Conservation (phyloP, 345 rosid genomes). For the Turnera subulata region DNA sequence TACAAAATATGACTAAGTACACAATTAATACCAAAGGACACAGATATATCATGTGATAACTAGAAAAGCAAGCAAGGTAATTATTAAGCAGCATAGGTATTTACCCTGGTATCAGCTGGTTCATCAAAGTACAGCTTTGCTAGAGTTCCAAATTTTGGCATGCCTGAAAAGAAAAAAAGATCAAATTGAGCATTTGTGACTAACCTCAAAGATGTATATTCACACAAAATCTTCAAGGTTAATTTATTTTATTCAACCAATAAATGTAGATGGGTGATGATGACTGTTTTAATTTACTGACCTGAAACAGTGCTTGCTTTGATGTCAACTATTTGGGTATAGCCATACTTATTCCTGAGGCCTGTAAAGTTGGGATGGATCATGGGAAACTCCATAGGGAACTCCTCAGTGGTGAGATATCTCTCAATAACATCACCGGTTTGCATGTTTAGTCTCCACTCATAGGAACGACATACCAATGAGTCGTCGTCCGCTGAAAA, state of each 20-base stretch:
- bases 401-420: conserved; percentile 23
- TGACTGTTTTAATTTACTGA: background rate
- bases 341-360: conserved; percentile 5
- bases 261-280: too few relatives aligned
- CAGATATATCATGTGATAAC: too few relatives aligned
- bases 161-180: conserved; percentile 5
- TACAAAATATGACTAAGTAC: too few relatives aligned
- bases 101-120: background rate
- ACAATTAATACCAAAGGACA: too few relatives aligned
- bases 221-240: background rate
- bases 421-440: conserved; percentile 40
- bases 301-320: conserved; percentile 6
- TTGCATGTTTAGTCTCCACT: conserved; percentile 46
- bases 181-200: background rate
- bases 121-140: conserved; percentile 11
- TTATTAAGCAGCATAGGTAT: background rate
- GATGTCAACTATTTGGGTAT: conserved; percentile 12
- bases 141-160: conserved; percentile 14
- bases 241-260: too few relatives aligned
- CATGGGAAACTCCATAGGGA: conserved; percentile 31
- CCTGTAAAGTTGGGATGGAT: conserved; percentile 5
- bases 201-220: too few relatives aligned
- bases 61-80: too few relatives aligned
- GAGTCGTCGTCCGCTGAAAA: background rate
- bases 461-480: conserved; percentile 26